Evolutionary conservation across 2,329 filamentous ascomycete species (phyloP).

Genomic region (Emericellopsis atlantica): DNA sequence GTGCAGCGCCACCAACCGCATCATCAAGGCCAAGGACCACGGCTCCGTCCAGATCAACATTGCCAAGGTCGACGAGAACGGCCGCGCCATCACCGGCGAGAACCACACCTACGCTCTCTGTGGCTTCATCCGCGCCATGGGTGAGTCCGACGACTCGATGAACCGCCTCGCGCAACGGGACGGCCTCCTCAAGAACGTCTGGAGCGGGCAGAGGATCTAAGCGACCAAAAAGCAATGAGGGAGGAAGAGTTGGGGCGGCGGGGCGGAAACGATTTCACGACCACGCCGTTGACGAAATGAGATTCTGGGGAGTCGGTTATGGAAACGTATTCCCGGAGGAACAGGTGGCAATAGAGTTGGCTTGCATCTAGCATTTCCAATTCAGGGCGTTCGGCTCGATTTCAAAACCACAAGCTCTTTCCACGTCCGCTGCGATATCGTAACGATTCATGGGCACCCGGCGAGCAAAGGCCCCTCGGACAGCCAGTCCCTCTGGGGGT

Average conservation of each 20-base stretch:
- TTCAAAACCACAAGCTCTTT: slow-evolving; percentile 20
- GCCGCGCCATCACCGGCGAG: slow-evolving; percentile 84
- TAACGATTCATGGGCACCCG: slow-evolving; percentile 20
- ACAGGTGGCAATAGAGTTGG: slow-evolving; percentile 28
- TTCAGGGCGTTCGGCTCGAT: slow-evolving; percentile 34
- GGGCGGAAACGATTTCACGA: no score
- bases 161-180: slow-evolving; percentile 95
- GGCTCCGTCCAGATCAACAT: slow-evolving; percentile 94
- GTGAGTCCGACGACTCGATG: slow-evolving; percentile 92
- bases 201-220: slow-evolving; percentile 53
- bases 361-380: slow-evolving; percentile 29
- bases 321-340: slow-evolving; percentile 20
- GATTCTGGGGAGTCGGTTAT: no score
- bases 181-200: slow-evolving; percentile 93
- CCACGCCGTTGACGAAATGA: no score
- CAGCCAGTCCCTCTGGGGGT: slow-evolving; percentile 18
- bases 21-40: slow-evolving; percentile 99
- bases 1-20: slow-evolving; percentile 97
- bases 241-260: background rate
- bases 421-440: slow-evolving; percentile 5
- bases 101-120: slow-evolving; percentile 96
- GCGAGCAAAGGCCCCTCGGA: slow-evolving; percentile 45
- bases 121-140: slow-evolving; percentile 95
- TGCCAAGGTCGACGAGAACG: slow-evolving; percentile 98
- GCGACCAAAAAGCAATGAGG: background rate